These are phyloP conservation scores for Sporobolomyces pararoseus DNA, from an alignment of 768 basidiomycete species.

Conservation along the genomic window DNA sequence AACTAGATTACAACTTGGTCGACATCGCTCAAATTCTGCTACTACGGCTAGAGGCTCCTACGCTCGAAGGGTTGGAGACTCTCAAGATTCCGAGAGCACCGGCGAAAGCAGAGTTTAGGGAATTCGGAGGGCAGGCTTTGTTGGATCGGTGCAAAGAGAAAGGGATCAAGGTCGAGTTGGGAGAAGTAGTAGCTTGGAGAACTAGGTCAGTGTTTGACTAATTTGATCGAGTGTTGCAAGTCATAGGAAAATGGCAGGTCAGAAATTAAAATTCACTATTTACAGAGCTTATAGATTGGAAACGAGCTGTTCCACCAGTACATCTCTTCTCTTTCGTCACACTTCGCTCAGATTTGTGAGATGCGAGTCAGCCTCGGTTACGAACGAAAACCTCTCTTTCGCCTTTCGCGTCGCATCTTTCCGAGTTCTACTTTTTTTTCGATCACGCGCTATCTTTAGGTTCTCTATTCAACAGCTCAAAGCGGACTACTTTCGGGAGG, in stretches of 20 bases:
- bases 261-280: not conserved
- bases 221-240: not conserved
- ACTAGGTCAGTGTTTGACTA: conserved; percentile 19
- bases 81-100: conserved; percentile 30
- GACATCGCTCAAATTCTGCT: conserved; percentile 7
- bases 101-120: not conserved
- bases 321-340: too few relatives aligned
- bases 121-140: conserved; percentile 7
- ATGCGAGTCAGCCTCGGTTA: too few relatives aligned
- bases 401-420: too few relatives aligned
- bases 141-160: conserved; percentile 8
- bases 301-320: too few relatives aligned
- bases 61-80: not conserved
- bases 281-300: too few relatives aligned
- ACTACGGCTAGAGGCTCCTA: not conserved
- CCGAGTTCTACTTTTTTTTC: too few relatives aligned
- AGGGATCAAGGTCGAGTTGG: conserved; percentile 9
- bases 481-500: too few relatives aligned
- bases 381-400: too few relatives aligned
- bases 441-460: too few relatives aligned
- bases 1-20: conserved; percentile 33
- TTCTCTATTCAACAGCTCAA: too few relatives aligned
- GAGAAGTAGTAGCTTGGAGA: conserved; percentile 26
- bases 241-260: not conserved
- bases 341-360: too few relatives aligned